Conservation (phyloP, 139 green algal species). For the Micromonas pusilla region DNA sequence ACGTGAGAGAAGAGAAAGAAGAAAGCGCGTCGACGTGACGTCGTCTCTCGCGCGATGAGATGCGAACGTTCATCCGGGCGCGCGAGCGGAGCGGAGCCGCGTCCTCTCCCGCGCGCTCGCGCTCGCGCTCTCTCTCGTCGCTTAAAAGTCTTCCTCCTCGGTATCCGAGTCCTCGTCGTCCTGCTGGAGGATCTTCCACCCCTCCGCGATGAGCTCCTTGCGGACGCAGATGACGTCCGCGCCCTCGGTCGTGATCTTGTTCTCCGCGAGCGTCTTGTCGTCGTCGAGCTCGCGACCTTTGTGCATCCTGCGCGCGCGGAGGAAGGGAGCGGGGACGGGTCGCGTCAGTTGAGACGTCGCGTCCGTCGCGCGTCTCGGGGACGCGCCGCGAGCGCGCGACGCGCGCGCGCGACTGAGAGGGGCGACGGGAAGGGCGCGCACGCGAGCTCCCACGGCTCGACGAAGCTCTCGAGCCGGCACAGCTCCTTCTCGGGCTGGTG, state of each 20-base stretch:
- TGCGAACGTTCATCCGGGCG: no score
- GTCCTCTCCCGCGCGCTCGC: no score
- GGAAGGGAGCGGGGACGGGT: not conserved
- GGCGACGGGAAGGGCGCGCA: not conserved
- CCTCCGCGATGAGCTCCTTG: constrained; percentile 45
- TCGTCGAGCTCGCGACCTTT: constrained; percentile 36
- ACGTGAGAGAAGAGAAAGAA: not conserved
- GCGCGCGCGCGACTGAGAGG: not conserved
- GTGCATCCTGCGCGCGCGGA: constrained; percentile 31
- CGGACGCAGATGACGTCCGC: constrained; percentile 38
- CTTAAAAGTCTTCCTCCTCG: constrained; percentile 40
- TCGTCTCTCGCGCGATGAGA: no score
- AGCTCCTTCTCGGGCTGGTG: constrained; percentile 43
- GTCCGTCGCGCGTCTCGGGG: not conserved
- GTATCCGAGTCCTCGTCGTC: constrained; percentile 32
- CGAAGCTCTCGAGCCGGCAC: constrained; percentile 55
- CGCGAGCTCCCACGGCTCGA: constrained; percentile 47
- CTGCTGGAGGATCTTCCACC: constrained; percentile 33
- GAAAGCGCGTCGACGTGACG: not conserved
- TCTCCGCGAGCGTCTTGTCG: constrained; percentile 31
- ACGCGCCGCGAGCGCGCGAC: not conserved
- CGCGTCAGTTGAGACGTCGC: not conserved
- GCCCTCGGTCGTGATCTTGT: constrained; percentile 29
- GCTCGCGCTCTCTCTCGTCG: no score
- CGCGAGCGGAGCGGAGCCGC: no score